Base-by-base conservation (phyloP, 257 asterid genomes). In the Henckelia pumila region DNA sequence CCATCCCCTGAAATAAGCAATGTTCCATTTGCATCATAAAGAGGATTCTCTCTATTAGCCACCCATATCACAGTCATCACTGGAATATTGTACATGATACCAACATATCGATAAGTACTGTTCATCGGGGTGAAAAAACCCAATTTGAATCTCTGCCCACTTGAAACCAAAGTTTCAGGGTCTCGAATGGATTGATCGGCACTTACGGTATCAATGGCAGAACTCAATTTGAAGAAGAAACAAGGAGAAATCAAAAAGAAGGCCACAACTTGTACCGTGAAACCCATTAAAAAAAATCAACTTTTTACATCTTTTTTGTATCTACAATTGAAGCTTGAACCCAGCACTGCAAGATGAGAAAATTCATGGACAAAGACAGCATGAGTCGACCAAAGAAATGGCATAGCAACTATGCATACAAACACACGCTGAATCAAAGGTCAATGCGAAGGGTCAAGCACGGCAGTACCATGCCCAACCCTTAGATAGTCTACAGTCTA, bases 21-120 rank as follows among this genome's bases (percentile, higher is more conserved):
- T 63, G 17, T 25, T 9, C 63, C 85, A 44, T 14, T 24, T 50
- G 56, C 85, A 73, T 26, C 76, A 6, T 23, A 60, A 4, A 71
- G 73, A 52, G 92, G 89, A 1, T 23, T 79, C 7, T 81, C 24
- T 14, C 86, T 76, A 33, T 87, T 85, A 11, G 92, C 91, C 14
- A 85, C 88, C 95, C 95, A 87, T 1, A 81, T 68, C 14, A 78
- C 63, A 16, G 85, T 58, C 44, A 28, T 75, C 70, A 16, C 66
- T 24, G 50, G 74, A 24, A 59, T 44, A 44, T 60, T 59, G 49
- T 59, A 86, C 86, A 83, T 80, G 63, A 86, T 78, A 6, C 88
- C 90, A 13, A 83, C 71, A 21, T 84, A 86, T 20, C 83, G 75
- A 17, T 25, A 13, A 22, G 26, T 59, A 58, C 67, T 75, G 11